Evolutionary conservation across 306 rosid genomes (phyloP).

Genomic region (Medicago ruthenica): DNA sequence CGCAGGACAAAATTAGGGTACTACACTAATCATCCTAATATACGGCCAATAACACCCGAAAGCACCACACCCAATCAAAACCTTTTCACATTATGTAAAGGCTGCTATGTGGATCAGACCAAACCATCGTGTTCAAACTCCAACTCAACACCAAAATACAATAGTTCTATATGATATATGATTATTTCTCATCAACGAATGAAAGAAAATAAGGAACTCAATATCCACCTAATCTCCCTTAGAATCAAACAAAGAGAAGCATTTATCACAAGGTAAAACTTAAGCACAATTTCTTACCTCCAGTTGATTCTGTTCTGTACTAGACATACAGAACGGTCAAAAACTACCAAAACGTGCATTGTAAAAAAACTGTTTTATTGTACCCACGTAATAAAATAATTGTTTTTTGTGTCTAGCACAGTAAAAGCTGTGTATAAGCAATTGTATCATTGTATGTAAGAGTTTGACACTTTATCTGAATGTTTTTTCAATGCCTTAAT

Average conservation of each 20-base stretch:
- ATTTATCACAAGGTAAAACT: not conserved
- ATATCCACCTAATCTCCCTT: not conserved
- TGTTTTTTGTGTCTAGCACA: not conserved
- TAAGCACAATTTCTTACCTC: not conserved
- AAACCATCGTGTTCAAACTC: not conserved
- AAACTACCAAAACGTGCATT: not conserved
- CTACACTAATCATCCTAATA: conserved; percentile 28
- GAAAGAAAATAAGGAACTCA: conserved; percentile 2
- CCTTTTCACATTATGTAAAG: not conserved
- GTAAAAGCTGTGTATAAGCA: not conserved
- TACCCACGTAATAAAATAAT: not conserved
- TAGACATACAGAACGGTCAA: not conserved
- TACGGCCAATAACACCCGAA: conserved; percentile 1
- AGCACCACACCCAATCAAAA: not conserved
- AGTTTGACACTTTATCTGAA: not conserved
- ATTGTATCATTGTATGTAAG: not conserved
- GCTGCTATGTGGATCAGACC: not conserved
- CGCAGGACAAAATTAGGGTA: too few species aligned
- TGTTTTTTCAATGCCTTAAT: not conserved
- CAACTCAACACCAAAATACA: not conserved
- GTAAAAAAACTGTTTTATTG: not conserved
- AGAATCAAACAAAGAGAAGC: not conserved
- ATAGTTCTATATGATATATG: not conserved
- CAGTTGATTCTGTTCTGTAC: not conserved
- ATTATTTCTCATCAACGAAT: conserved; percentile 7